Conservation (phyloP, 106 monocot genomes). For the Amphibolis antarctica region DNA sequence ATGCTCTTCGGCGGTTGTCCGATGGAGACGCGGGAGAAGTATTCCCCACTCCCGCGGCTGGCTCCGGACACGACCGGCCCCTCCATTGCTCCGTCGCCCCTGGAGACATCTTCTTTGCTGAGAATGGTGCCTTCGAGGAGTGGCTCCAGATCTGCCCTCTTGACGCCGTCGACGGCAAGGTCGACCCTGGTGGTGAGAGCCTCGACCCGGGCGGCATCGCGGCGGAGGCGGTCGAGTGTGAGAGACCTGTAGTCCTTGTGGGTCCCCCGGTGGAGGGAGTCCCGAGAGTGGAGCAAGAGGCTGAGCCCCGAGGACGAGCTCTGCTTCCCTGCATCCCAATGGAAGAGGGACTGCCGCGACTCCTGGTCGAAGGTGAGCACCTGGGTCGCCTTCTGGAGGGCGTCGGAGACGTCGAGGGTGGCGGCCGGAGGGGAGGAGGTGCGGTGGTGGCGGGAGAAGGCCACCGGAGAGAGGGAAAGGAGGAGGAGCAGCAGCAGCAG, state of each 20-base stretch:
- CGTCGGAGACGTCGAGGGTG: slow-evolving; percentile 39
- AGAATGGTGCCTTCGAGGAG: not conserved
- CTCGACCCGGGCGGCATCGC: slow-evolving; percentile 35
- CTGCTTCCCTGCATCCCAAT: not conserved
- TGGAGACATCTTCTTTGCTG: not conserved
- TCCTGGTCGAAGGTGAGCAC: slow-evolving; percentile 28
- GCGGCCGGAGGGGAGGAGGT: slow-evolving; percentile 5
- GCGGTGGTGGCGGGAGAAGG: not conserved
- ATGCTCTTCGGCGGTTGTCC: slow-evolving; percentile 40
- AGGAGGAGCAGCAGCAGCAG: slow-evolving; percentile 10
- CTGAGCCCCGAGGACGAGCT: not conserved
- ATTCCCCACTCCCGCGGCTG: slow-evolving; percentile 80
- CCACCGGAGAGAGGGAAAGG: slow-evolving; percentile 7
- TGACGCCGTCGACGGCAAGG: slow-evolving; percentile 27
- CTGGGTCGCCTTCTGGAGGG: slow-evolving; percentile 11
- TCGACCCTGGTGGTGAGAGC: slow-evolving; percentile 20
- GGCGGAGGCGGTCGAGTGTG: slow-evolving; percentile 42
- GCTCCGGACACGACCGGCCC: slow-evolving; percentile 65
- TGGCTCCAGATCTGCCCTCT: slow-evolving; percentile 38
- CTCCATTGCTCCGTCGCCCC: slow-evolving; percentile 17
- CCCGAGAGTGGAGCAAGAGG: slow-evolving; percentile 38
- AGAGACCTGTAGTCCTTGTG: slow-evolving; percentile 45
- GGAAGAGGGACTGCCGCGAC: not conserved
- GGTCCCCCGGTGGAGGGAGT: slow-evolving; percentile 18
- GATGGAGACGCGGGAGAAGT: slow-evolving; percentile 58